phyloP scores from a whole-genome alignment of 441 rosid genomes.

The Corymbia citriodora region DNA sequence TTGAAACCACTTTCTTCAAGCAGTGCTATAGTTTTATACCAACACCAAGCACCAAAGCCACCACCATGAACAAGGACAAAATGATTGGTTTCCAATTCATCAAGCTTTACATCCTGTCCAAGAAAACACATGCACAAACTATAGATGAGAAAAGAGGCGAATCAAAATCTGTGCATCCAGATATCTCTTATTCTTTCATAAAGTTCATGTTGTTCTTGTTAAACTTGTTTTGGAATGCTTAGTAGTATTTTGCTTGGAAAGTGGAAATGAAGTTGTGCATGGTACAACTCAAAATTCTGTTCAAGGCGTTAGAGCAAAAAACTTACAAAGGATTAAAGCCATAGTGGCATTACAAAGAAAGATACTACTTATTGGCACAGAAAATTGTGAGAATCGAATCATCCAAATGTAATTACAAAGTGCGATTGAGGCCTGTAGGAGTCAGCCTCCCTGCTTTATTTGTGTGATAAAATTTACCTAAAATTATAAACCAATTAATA shows the following conservation, averaged over 20 bases:
- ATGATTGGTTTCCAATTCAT: slow-evolving; percentile 73
- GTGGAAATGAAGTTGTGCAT: neutral
- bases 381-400: neutral
- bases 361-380: neutral
- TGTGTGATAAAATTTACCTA: neutral
- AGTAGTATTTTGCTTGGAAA: neutral
- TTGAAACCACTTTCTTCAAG: slow-evolving; percentile 81
- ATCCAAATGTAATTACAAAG: neutral
- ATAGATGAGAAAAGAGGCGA: neutral
- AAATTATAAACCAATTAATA: neutral
- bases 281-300: neutral
- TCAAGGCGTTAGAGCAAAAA: neutral
- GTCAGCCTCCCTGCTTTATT: neutral
- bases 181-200: neutral
- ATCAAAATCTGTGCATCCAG: neutral
- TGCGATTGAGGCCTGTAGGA: neutral
- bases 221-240: neutral
- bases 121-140: neutral
- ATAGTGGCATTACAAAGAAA: neutral
- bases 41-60: slow-evolving; percentile 98
- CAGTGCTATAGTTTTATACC: slow-evolving; percentile 94
- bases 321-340: neutral
- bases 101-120: slow-evolving; percentile 59
- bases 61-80: slow-evolving; percentile 93
- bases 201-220: neutral